phyloP scores from a whole-genome alignment of 805 yeast genomes.

The Pichia paraexigua region DNA sequence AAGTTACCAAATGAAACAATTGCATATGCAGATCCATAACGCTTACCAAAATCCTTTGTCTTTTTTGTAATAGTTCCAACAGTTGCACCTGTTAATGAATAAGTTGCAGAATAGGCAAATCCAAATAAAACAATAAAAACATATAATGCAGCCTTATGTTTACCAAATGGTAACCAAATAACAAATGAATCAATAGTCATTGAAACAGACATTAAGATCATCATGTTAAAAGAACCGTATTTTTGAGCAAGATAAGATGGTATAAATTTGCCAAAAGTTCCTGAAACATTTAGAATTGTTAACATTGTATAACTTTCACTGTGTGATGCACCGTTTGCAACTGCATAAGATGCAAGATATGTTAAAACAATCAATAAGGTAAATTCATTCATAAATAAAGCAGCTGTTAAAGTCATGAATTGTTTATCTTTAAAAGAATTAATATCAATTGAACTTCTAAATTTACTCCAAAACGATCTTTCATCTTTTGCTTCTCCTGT shows the following conservation, averaged over 20 bases:
- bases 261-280: conserved; percentile 30
- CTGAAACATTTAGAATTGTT: conserved; percentile 39
- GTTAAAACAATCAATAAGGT: conserved; percentile 41
- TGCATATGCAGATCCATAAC: conserved; percentile 61
- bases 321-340: conserved; percentile 38
- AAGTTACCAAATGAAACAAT: conserved; percentile 44
- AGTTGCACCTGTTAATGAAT: conserved; percentile 58
- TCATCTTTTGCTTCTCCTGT: conserved; percentile 17
- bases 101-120: conserved; percentile 48
- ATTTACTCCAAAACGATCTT: conserved; percentile 11
- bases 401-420: conserved; percentile 31
- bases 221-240: conserved; percentile 47
- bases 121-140: conserved; percentile 48
- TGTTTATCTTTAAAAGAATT: conserved; percentile 34
- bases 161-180: conserved; percentile 62
- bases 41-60: conserved; percentile 55
- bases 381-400: conserved; percentile 39
- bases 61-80: conserved; percentile 45
- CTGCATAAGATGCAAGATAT: conserved; percentile 45
- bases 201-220: conserved; percentile 39
- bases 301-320: conserved; percentile 38
- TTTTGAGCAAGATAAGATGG: conserved; percentile 29
- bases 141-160: conserved; percentile 34
- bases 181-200: conserved; percentile 39
- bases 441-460: conserved; percentile 31